Conservation (phyloP, 148 eudicot species). For the Pharnaceum exiguum region DNA sequence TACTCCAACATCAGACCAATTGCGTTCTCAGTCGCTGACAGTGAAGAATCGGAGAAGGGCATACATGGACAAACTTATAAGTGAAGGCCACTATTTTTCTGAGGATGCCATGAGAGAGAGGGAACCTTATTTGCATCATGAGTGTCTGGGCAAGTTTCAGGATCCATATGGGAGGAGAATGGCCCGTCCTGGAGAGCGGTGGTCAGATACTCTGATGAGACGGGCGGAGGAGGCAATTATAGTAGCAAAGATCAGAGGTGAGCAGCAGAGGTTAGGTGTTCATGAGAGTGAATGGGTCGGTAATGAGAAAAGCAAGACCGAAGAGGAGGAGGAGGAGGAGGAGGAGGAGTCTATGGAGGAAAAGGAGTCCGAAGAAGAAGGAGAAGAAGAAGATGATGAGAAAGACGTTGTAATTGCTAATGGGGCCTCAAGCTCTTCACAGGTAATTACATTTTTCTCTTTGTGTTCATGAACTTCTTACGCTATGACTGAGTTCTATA, state of each 20-base stretch:
- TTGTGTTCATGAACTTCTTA: background rate
- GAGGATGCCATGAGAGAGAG: constrained; percentile 99
- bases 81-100: constrained; percentile 75
- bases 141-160: constrained; percentile 84
- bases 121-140: constrained; percentile 94
- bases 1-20: constrained; percentile 66
- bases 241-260: constrained; percentile 77
- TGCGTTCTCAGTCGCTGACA: constrained; percentile 48
- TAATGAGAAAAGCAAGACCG: constrained; percentile 35
- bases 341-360: constrained; percentile 51
- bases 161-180: constrained; percentile 77
- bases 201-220: constrained; percentile 93
- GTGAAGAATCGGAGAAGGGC: constrained; percentile 87
- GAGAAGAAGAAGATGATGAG: constrained; percentile 23
- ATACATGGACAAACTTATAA: constrained; percentile 72
- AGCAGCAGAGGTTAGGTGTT: constrained; percentile 92
- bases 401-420: constrained; percentile 20
- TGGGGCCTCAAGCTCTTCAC: constrained; percentile 19
- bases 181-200: constrained; percentile 91
- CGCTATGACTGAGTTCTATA: background rate
- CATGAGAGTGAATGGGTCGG: constrained; percentile 90
- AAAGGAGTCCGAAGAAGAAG: constrained; percentile 41
- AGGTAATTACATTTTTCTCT: constrained; percentile 28
- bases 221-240: constrained; percentile 84
- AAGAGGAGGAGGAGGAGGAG: constrained; percentile 29